Base-by-base conservation (phyloP, 2,329 filamentous ascomycete species). In the Orbilia quercus region DNA sequence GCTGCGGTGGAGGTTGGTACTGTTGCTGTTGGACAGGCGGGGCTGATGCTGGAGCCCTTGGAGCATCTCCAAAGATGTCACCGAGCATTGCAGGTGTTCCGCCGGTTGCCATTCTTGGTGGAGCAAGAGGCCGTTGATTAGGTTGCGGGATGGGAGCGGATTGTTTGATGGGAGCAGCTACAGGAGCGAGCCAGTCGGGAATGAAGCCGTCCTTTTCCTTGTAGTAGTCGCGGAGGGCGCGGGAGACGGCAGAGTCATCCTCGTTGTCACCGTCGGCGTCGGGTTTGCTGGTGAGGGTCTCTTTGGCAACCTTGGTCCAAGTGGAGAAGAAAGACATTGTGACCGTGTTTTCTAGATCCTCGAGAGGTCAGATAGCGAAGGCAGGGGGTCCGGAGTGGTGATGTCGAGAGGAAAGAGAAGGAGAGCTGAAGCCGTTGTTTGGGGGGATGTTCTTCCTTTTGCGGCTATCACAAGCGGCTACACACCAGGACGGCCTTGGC, bases 201-300 rank as follows among this genome's bases (percentile, higher is more conserved):
- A 69, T 51, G 20, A 67, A 69, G 57, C 70, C 70, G n/a, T 74
- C 70, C 47, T 53, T 55, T 36, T 74, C 63, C 18, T 74, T 74
- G 70, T 74, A 74, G 70, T 69, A 69, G 0, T 62, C 44, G 38
- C 70, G 55, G 55, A 74, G 70, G 36, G 70, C 63, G 22, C 70
- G 63, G 57, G 63, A 62, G 47, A 74, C 70, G 42, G 70, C 70
- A 22, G 70, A 63, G 42, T 74, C 63, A 22, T 74, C 63, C 20
- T 74, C 70, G 38, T 67, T 58, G 5, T 74, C 70, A 28, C 66
- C 48, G 51, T 74, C 70, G 23, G 42, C 38, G 47, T 74, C 63
- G 44, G 23, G 22, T 22, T 45, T 58, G 34, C 58, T 44, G 31
- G 50, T 31, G 51, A 74, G 66, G 47, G 54, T 59, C 4, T 57